These are phyloP conservation scores for Mallotus nudiflorus DNA, from an alignment of 345 rosid genomes.

Conservation along the genomic window DNA sequence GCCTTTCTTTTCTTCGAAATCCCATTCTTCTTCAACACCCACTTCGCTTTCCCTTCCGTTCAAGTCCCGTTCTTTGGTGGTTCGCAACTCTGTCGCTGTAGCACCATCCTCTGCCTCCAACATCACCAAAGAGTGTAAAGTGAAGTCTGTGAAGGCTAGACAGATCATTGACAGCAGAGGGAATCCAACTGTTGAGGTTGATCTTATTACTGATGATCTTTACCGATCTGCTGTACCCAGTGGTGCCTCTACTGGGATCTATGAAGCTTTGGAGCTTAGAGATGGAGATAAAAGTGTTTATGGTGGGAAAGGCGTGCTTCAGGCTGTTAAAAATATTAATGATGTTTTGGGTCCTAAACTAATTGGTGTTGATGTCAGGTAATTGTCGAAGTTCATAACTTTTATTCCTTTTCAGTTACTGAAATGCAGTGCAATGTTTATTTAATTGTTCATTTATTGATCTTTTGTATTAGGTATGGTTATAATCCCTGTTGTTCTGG, in stretches of 20 bases:
- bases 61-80: slow-evolving; percentile 40
- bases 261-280: slow-evolving; percentile 92
- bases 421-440: not conserved
- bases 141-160: slow-evolving; percentile 82
- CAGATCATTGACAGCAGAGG: slow-evolving; percentile 99
- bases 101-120: slow-evolving; percentile 27
- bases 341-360: slow-evolving; percentile 84
- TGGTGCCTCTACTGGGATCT: slow-evolving; percentile 98
- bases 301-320: slow-evolving; percentile 92
- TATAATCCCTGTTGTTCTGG: not conserved
- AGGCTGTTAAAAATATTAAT: slow-evolving; percentile 73
- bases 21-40: slow-evolving; percentile 29
- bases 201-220: slow-evolving; percentile 71
- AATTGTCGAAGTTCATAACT: not conserved
- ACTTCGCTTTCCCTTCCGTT: slow-evolving; percentile 16
- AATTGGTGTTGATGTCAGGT: slow-evolving; percentile 91
- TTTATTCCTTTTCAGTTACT: not conserved
- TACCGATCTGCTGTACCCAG: slow-evolving; percentile 96
- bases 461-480: no score
- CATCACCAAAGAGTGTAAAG: slow-evolving; percentile 46
- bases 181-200: slow-evolving; percentile 97
- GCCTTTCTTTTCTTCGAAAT: slow-evolving; percentile 33
- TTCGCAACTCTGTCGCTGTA: slow-evolving; percentile 57
- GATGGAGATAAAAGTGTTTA: slow-evolving; percentile 82
- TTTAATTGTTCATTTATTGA: not conserved